Percentiles rank a stretch among this genome's conserved stretches.
phyloP scores from a whole-genome alignment of 306 rosid genomes.

The Cucumis melo region DNA sequence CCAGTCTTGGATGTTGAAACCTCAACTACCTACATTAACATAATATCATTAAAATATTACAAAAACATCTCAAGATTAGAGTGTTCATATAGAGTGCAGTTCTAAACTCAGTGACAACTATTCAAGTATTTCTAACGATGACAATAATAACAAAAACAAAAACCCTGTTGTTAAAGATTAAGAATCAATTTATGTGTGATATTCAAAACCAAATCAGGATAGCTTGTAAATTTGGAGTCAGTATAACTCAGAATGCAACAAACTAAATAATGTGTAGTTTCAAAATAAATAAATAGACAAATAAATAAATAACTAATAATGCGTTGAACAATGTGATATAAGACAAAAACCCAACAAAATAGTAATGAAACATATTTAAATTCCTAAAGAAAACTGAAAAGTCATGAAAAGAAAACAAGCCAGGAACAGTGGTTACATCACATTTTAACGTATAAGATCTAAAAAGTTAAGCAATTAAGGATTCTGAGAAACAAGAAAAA shows the following conservation, averaged over 20 bases:
- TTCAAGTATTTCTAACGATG: no score
- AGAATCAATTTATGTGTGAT: background rate
- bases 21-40: slow-evolving; percentile 54
- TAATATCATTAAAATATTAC: background rate
- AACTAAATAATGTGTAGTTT: no score
- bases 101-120: no score
- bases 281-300: no score
- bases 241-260: background rate
- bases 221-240: background rate
- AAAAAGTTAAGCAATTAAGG: background rate
- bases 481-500: background rate
- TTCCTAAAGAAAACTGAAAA: background rate
- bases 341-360: no score
- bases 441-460: no score
- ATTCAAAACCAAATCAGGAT: background rate
- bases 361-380: background rate
- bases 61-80: no score
- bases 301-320: no score
- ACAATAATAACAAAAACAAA: no score
- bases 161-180: background rate
- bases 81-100: no score
- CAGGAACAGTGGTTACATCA: background rate
- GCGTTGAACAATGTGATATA: no score
- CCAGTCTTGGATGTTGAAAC: slow-evolving; percentile 88
- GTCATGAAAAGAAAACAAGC: background rate